Evolutionary conservation across 345 rosid genomes (phyloP), one percentile per base, ranked within the genome.

Genomic region (Aquilaria yunnanensis): DNA sequence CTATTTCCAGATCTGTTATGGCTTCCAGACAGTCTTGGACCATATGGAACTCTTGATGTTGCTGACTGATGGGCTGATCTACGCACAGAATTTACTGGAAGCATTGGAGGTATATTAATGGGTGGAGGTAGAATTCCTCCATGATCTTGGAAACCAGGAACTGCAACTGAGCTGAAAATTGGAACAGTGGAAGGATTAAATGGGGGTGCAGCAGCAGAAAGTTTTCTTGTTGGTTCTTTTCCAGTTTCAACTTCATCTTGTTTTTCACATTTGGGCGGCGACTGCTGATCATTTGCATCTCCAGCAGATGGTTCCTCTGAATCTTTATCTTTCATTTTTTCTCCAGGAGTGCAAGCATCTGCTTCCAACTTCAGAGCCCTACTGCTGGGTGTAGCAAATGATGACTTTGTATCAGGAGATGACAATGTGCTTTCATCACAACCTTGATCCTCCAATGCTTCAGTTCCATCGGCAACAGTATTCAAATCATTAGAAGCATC

Each of bases 151-250:
- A 78, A 86, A 33, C 84, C 92, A 31, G 91, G 89, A 73, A 86
- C 78, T 31, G 87, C 32, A 72, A 90, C 75, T 2, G 92, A 84
- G 63, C 95, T 91, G 77, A 94, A 90, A 53, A 81, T 81, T 49
- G 96, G 96, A 70, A 81, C 56, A 56, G 77, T 72, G 43, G 97
- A 78, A 14, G 99, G 99, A 58, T 86, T 90, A 75, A 83, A 94
- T 48, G 99, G 97, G 9, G 99, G 91, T 54, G 99, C 99, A 68
- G 95, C 83, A 54, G 99, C 99, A 63, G 97, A 90, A 54, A 94
- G 91, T 77, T 85, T 94, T 77, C 83, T 94, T 69, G 87, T 78
- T 47, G 75, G 73, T 77, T 86, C 97, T 75, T 90, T 94, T 41
- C 76, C 86, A 10, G 70, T 66, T 73, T 88, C 96, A 43, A 63